phyloP scores from a whole-genome alignment of 169 alveolate species.

The Babesia ovis region DNA sequence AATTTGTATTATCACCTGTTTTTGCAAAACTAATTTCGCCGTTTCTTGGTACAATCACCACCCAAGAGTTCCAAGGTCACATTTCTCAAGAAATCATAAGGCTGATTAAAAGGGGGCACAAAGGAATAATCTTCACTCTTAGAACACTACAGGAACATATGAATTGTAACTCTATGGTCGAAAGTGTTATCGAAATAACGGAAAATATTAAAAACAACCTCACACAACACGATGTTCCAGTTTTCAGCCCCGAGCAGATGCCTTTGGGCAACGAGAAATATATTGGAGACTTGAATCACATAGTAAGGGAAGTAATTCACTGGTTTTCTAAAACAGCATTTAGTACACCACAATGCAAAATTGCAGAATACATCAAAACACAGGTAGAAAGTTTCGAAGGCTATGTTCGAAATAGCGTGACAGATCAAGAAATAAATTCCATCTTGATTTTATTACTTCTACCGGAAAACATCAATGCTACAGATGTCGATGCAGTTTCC shows the following conservation, averaged over 20 bases:
- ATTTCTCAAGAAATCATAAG: slow-evolving; percentile 10
- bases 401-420: background rate
- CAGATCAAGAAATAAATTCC: slow-evolving; percentile 10
- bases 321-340: slow-evolving; percentile 9
- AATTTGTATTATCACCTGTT: slow-evolving; percentile 21
- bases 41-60: slow-evolving; percentile 1
- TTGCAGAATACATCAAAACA: background rate
- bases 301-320: slow-evolving; percentile 28
- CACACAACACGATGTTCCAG: slow-evolving; percentile 2
- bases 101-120: slow-evolving; percentile 29
- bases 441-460: background rate
- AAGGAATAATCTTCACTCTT: slow-evolving; percentile 5
- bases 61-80: slow-evolving; percentile 19
- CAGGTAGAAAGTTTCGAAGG: background rate
- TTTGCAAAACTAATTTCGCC: slow-evolving; percentile 11
- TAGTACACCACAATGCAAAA: background rate
- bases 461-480: background rate
- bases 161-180: background rate
- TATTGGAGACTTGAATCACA: background rate
- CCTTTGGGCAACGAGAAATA: slow-evolving; percentile 1
- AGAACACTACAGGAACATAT: slow-evolving; percentile 2
- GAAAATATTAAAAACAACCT: slow-evolving; percentile 2
- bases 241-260: slow-evolving; percentile 12
- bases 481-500: background rate
- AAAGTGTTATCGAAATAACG: background rate